phyloP scores from a whole-genome alignment of 257 asterid species.

The Gynochthodes officinalis region DNA sequence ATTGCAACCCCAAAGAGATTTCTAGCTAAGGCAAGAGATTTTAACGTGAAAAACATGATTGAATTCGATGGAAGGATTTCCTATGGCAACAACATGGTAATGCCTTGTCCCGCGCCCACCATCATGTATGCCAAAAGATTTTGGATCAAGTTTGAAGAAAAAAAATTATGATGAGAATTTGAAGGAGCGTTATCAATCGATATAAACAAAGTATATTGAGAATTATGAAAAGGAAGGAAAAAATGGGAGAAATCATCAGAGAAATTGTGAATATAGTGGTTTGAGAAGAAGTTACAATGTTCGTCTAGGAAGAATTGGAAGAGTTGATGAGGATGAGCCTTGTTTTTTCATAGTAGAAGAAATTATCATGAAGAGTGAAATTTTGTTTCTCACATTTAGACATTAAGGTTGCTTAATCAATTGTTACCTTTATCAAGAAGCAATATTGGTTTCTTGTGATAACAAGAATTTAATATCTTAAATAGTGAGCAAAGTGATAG shows the following conservation, averaged over 20 bases:
- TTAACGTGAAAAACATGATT: slow-evolving; percentile 39
- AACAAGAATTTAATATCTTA: too few species aligned
- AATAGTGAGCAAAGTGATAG: too few species aligned
- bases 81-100: slow-evolving; percentile 6
- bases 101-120: slow-evolving; percentile 11
- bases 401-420: slow-evolving; percentile 31
- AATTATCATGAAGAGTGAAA: slow-evolving; percentile 26
- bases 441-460: too few species aligned
- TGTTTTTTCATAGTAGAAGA: slow-evolving; percentile 42
- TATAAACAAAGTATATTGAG: slow-evolving; percentile 10
- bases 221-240: slow-evolving; percentile 1
- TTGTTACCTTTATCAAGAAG: neutral
- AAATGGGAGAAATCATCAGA: neutral
- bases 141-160: neutral
- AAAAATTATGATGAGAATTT: slow-evolving; percentile 13
- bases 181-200: slow-evolving; percentile 23
- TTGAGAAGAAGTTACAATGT: slow-evolving; percentile 48
- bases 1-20: slow-evolving; percentile 33
- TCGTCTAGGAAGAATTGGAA: slow-evolving; percentile 49
- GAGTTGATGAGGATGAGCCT: slow-evolving; percentile 49
- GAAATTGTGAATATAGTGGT: slow-evolving; percentile 3
- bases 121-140: neutral
- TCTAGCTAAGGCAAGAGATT: slow-evolving; percentile 37
- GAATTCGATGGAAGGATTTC: slow-evolving; percentile 31
- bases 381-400: slow-evolving; percentile 37